Evolutionary conservation across 2,329 filamentous ascomycete species (phyloP).

Genomic region (Juglanconis juglandina): DNA sequence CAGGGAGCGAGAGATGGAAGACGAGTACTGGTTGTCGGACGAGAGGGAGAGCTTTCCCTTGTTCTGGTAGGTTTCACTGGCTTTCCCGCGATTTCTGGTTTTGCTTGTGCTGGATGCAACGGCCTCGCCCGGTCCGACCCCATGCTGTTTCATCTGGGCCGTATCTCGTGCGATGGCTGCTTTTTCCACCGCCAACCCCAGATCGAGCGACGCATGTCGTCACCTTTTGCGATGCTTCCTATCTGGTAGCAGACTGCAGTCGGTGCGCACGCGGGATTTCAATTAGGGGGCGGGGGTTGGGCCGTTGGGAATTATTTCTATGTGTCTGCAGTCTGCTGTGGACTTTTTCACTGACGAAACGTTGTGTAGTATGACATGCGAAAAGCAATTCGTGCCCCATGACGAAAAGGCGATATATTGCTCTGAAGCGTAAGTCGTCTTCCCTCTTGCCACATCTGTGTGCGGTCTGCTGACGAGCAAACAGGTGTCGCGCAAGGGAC

Average conservation of each 20-base stretch:
- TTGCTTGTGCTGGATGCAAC: constrained; percentile 17
- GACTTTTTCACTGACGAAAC: constrained; percentile 26
- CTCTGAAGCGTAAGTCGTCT: constrained; percentile 54
- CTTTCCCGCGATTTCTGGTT: background rate
- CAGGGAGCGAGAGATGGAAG: constrained; percentile 48
- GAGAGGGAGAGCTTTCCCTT: constrained; percentile 63
- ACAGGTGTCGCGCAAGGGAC: constrained; percentile 54
- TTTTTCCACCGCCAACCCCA: constrained; percentile 18
- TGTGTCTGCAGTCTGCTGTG: constrained; percentile 24
- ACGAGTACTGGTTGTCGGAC: constrained; percentile 45
- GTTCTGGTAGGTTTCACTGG: constrained; percentile 52
- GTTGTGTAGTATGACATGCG: constrained; percentile 57
- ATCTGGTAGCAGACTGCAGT: background rate
- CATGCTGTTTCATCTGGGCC: background rate
- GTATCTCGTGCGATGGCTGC: background rate
- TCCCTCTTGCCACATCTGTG: constrained; percentile 4
- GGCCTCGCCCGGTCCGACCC: background rate
- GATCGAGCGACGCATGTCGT: constrained; percentile 28
- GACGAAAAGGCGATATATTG: constrained; percentile 60
- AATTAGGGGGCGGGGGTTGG: background rate
- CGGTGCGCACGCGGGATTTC: background rate
- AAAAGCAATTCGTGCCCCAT: constrained; percentile 61
- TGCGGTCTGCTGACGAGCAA: constrained; percentile 20
- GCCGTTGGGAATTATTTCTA: constrained; percentile 15
- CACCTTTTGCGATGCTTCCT: constrained; percentile 29